These are phyloP conservation scores for Cercophora scortea DNA, from an alignment of 495 filamentous ascomycete genomes.

Conservation along the genomic window DNA sequence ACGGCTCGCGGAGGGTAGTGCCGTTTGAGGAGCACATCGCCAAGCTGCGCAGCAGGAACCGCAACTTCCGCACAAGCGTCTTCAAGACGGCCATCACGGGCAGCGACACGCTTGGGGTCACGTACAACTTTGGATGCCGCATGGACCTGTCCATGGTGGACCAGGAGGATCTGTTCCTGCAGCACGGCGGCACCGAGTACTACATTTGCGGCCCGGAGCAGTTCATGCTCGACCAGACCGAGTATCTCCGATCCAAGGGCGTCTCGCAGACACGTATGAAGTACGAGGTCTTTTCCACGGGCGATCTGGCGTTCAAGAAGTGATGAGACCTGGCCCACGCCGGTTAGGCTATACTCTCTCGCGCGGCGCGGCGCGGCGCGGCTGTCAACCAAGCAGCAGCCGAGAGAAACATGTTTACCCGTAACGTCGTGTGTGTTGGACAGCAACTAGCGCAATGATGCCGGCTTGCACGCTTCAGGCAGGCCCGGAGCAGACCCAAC, in stretches of 20 bases:
- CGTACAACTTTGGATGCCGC: constrained; percentile 49
- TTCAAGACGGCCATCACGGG: constrained; percentile 34
- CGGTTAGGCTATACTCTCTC: too few relatives aligned
- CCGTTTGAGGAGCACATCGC: constrained; percentile 48
- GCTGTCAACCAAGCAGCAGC: too few relatives aligned
- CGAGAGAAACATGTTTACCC: too few relatives aligned
- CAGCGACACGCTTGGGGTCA: constrained; percentile 42
- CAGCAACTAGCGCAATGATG: neutral
- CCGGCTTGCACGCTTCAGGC: neutral
- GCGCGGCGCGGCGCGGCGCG: too few relatives aligned
- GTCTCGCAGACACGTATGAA: constrained; percentile 48
- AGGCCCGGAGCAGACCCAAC: neutral
- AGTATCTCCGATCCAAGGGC: constrained; percentile 41
- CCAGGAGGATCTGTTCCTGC: constrained; percentile 41
- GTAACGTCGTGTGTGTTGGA: too few relatives aligned
- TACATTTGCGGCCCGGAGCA: constrained; percentile 60
- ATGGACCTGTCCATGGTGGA: constrained; percentile 49
- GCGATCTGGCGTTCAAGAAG: constrained; percentile 26
- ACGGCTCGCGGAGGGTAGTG: constrained; percentile 44
- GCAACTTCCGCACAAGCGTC: constrained; percentile 27
- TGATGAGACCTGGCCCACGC: too few relatives aligned
- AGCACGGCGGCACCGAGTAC: constrained; percentile 49
- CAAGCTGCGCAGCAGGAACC: constrained; percentile 25
- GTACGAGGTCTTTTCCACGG: constrained; percentile 64
- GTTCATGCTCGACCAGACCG: constrained; percentile 56